Evolutionary conservation across 805 yeast species (phyloP).

Genomic region (Candida chilensis): DNA sequence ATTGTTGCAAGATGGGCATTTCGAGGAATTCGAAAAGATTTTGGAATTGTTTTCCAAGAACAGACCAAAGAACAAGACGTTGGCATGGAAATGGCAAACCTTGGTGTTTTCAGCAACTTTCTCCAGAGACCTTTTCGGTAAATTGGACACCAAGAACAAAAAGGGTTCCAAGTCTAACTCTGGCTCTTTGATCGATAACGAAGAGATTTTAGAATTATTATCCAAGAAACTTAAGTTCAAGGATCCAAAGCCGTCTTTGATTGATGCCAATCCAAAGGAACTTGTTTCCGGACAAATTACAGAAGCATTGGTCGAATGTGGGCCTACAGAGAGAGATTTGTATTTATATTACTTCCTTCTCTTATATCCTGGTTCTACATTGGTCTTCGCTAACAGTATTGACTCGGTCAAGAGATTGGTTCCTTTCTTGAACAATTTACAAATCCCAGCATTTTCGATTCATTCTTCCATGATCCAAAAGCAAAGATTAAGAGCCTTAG

Average conservation of each 20-base stretch:
- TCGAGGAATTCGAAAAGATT: constrained; percentile 82
- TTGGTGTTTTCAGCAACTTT: constrained; percentile 95
- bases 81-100: constrained; percentile 58
- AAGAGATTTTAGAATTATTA: constrained; percentile 58
- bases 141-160: constrained; percentile 37
- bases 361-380: constrained; percentile 81
- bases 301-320: constrained; percentile 89
- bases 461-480: constrained; percentile 96
- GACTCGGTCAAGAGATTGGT: constrained; percentile 85
- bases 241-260: constrained; percentile 53
- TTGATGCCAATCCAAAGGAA: constrained; percentile 85
- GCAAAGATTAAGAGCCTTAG: constrained; percentile 80
- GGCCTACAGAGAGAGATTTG: constrained; percentile 81
- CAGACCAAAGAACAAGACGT: constrained; percentile 28
- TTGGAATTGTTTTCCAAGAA: constrained; percentile 50
- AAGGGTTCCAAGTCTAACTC: constrained; percentile 13
- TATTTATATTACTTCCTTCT: constrained; percentile 80
- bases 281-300: constrained; percentile 65
- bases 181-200: constrained; percentile 31
- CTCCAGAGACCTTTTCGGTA: constrained; percentile 71
- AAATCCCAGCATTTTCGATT: constrained; percentile 63
- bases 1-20: constrained; percentile 90
- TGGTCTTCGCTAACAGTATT: constrained; percentile 92
- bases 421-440: constrained; percentile 63
- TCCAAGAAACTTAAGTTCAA: constrained; percentile 64